phyloP scores from a whole-genome alignment of 1,284 basidiomycete species.

The Athelia sp. region DNA sequence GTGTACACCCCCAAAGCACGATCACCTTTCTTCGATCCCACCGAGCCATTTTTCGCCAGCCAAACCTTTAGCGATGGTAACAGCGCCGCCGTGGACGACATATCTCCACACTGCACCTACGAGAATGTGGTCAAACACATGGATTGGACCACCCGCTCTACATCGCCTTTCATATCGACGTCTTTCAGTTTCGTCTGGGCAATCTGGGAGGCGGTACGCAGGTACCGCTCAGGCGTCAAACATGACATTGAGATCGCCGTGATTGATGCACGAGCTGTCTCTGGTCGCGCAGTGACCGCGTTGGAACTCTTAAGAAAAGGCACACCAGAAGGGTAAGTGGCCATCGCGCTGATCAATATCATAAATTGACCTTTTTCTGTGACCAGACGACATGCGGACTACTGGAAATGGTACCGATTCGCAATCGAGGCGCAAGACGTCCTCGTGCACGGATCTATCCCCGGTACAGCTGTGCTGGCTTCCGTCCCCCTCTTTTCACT shows the following conservation, averaged over 20 bases:
- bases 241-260: conserved; percentile 72
- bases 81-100: conserved; percentile 24
- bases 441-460: conserved; percentile 63
- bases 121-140: conserved; percentile 61
- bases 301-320: conserved; percentile 53
- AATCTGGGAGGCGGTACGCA: conserved; percentile 72
- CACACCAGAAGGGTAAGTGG: conserved; percentile 47
- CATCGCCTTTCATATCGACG: conserved; percentile 65
- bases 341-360: conserved; percentile 1
- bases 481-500: conserved; percentile 63
- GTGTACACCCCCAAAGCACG: conserved; percentile 67
- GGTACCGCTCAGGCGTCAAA: conserved; percentile 63
- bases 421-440: conserved; percentile 71
- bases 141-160: conserved; percentile 68
- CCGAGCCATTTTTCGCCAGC: conserved; percentile 59
- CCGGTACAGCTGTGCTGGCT: conserved; percentile 56
- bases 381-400: conserved; percentile 51
- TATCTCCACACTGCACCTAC: conserved; percentile 39
- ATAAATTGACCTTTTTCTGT: conserved; percentile 5
- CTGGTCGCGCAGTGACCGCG: conserved; percentile 55
- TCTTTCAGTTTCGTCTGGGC: conserved; percentile 78
- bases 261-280: conserved; percentile 60
- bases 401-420: conserved; percentile 72
- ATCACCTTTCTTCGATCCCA: conserved; percentile 44
- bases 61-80: conserved; percentile 53